Conservation (phyloP, 768 basidiomycete species). For the Serpula lacrymans region DNA sequence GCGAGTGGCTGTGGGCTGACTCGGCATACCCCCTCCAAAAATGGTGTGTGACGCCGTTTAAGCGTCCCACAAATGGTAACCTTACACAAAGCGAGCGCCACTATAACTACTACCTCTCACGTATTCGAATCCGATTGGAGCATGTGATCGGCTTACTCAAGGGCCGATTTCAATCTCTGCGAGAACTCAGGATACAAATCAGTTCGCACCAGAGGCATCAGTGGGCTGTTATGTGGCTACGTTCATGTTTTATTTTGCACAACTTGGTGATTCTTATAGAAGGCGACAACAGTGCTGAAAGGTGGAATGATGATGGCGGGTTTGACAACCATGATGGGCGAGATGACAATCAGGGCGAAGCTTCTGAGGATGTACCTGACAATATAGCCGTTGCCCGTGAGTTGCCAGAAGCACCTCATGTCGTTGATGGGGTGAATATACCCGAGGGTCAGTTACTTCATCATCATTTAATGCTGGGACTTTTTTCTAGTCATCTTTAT, state of each 20-base stretch:
- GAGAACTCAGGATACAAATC: slow-evolving; percentile 26
- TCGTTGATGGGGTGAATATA: too few relatives aligned
- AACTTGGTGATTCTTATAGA: slow-evolving; percentile 33
- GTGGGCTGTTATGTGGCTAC: slow-evolving; percentile 23
- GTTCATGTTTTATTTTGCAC: slow-evolving; percentile 33
- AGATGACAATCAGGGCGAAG: too few relatives aligned
- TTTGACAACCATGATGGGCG: too few relatives aligned
- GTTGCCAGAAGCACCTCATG: too few relatives aligned
- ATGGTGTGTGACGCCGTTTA: slow-evolving; percentile 23
- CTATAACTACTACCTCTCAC: slow-evolving; percentile 25
- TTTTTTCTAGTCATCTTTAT: too few relatives aligned
- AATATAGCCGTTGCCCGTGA: too few relatives aligned
- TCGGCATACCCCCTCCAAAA: slow-evolving; percentile 40
- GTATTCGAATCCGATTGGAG: slow-evolving; percentile 26
- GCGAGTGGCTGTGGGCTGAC: slow-evolving; percentile 36
- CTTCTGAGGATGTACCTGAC: too few relatives aligned
- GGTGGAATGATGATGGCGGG: too few relatives aligned
- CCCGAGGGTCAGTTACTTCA: too few relatives aligned
- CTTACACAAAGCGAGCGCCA: slow-evolving; percentile 14
- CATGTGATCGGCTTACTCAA: slow-evolving; percentile 29
- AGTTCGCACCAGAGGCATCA: slow-evolving; percentile 22
- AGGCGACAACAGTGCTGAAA: too few relatives aligned
- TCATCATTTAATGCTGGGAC: too few relatives aligned
- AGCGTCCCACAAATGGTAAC: too few relatives aligned
- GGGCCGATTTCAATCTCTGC: slow-evolving; percentile 29